These are phyloP conservation scores for Cystobasidium pallidum DNA, from an alignment of 1,284 basidiomycete species.

Conservation along the genomic window DNA sequence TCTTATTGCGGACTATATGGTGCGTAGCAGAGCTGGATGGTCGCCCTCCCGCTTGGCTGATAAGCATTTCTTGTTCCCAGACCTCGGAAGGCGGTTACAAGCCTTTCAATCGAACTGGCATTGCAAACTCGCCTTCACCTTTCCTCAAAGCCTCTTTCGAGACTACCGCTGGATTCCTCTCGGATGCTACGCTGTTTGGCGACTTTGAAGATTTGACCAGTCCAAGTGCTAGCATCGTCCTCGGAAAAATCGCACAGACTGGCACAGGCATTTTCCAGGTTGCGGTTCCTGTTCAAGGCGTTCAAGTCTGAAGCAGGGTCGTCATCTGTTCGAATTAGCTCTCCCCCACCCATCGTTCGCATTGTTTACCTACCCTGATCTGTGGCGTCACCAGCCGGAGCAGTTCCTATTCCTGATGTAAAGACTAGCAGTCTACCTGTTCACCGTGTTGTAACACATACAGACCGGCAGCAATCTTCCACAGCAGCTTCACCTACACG, in stretches of 20 bases:
- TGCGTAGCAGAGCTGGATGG: conserved; percentile 58
- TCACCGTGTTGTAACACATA: conserved; percentile 14
- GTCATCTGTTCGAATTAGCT: not conserved
- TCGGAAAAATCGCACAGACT: conserved; percentile 78
- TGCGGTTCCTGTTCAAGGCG: conserved; percentile 12
- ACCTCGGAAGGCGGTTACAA: conserved; percentile 97
- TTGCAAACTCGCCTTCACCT: conserved; percentile 86
- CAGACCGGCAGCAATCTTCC: not conserved
- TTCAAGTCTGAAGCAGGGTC: not conserved
- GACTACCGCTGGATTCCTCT: conserved; percentile 93
- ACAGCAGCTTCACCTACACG: no score
- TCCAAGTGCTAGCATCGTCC: conserved; percentile 87
- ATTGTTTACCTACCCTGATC: no score
- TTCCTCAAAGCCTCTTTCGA: conserved; percentile 97
- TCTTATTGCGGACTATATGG: conserved; percentile 99
- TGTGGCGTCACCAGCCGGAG: not conserved
- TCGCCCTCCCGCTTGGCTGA: not conserved
- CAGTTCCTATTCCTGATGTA: not conserved
- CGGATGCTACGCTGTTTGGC: conserved; percentile 89
- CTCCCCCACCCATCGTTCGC: not conserved
- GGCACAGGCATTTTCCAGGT: conserved; percentile 86
- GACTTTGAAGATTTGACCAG: conserved; percentile 90
- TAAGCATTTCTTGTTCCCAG: conserved; percentile 59
- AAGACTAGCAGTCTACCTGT: not conserved
- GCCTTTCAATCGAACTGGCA: conserved; percentile 95